Base-by-base conservation (phyloP, 1,284 basidiomycete species). In the Rugosomyces carneus region DNA sequence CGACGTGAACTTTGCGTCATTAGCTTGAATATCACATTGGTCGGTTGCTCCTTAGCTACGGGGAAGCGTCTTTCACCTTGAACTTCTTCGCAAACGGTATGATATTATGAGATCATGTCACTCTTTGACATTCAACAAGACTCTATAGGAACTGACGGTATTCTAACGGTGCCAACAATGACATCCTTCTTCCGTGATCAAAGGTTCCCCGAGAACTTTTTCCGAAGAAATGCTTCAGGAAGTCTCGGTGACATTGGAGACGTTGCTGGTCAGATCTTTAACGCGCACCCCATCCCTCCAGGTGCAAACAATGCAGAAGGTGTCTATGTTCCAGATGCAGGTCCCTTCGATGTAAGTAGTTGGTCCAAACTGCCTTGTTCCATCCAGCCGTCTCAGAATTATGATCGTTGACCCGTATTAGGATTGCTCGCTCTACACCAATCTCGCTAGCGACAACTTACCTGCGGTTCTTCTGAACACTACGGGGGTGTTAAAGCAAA, bases 51-150 rank as follows among this genome's bases (percentile, higher is more conserved):
- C 43, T 53, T n/a, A 53, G 51, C 11, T 53, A 53, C 13, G 51
- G 51, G 6, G 51, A 53, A 36, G 44, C 48, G 27, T 45, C 48
- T 16, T 53, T 53, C 24, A 43, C 45, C 26, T 20, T 53, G 37
- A 53, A 50, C 24, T 53, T 53, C 29, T 53, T 53, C 41, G 51
- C 51, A 3, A 53, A 53, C 40, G 51, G 51, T 48, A 31, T 32
- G 36, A 26, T 16, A 5, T 34, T n/a, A 34, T 34, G 27, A 9
- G 10, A 34, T 16, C 11, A 6, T 3, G 21, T 13, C 5, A 21
- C n/a, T n/a, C 11, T 3, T 16, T 4, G 15, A 7, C 21, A 7
- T 19, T 19, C 43, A 7, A 42, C 10, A 6, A 37, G 15, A 24
- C 1, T 1, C 9, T 7, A 13, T 5, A 42, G 51, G 51, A 34